Evolutionary conservation across 2,329 filamentous ascomycete genomes (phyloP), one percentile per base, ranked within the genome.

Genomic region (Diplocarpon rosae): DNA sequence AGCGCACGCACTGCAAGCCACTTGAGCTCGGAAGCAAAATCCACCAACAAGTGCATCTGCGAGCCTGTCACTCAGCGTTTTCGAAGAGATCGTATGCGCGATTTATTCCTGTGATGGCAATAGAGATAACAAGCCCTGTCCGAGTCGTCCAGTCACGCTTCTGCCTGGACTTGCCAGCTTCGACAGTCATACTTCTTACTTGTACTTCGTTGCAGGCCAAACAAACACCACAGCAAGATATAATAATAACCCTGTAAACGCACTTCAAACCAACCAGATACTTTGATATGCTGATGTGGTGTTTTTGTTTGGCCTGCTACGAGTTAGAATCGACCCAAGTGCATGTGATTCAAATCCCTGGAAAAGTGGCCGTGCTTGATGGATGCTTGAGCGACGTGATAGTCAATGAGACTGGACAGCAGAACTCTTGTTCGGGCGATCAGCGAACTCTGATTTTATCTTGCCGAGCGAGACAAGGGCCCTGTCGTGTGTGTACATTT

Each of bases 351-450:
- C 34, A 2, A 37, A 31, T n/a, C 34, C 33, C 12, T 43, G 40
- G 33, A 37, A 31, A 37, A 11, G 33, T 8, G 40, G 34, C 24
- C 31, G 34, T 37, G 40, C 40, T 37, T 37, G 33, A 32, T 28
- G 37, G 33, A 24, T 14, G 40, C 40, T 43, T 43, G 40, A 35
- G 3, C 3, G 3, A 14, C 9, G 11, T 32, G 30, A 32, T 9
- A 12, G n/a, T 12, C 4, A 32, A 7, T 7, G 3, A 24, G 20
- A 24, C 20, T 24, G 20, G 20, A 24, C 4, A 24, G 20, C 20
- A 24, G 20, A 24, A 24, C 20, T 4, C 4, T 24, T 24, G 20
- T 24, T 7, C 20, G 20, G 7, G 20, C 7, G 20, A 24, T 24
- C 20, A 24, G 20, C 7, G 20, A 24, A 24, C 3, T 24, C 20